Conservation (phyloP, 352 stramenopile genomes). For the Phytophthora macrochlamydospora region DNA sequence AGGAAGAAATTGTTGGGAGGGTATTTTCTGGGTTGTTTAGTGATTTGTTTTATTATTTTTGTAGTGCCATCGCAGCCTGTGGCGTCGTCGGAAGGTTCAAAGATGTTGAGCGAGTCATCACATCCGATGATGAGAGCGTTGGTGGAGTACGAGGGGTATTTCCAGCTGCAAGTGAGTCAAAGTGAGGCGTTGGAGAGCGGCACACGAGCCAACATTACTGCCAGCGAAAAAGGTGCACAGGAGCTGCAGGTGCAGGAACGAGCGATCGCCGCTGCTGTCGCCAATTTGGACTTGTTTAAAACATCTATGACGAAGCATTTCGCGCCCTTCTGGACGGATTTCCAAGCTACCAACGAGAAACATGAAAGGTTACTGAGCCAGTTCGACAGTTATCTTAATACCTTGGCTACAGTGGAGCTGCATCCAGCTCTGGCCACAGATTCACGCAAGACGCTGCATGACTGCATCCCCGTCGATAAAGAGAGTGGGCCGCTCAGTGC, state of each 20-base stretch:
- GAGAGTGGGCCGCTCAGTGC: constrained; percentile 82
- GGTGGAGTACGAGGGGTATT: constrained; percentile 83
- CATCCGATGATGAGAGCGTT: constrained; percentile 80
- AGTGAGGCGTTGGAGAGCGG: constrained; percentile 64
- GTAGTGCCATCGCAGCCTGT: constrained; percentile 64
- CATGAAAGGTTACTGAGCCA: constrained; percentile 67
- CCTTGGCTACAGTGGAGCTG: constrained; percentile 59
- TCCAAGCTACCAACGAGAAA: constrained; percentile 53
- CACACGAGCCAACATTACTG: constrained; percentile 56
- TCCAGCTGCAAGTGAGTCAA: constrained; percentile 76
- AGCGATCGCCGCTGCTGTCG: constrained; percentile 74
- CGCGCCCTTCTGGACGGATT: constrained; percentile 81
- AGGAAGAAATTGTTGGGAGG: background rate
- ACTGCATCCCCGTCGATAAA: constrained; percentile 83
- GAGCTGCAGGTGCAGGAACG: constrained; percentile 72
- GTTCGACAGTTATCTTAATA: constrained; percentile 73
- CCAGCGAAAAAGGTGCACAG: constrained; percentile 54
- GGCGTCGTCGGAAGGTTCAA: constrained; percentile 67
- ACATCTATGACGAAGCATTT: constrained; percentile 86
- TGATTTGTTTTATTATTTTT: constrained; percentile 4
- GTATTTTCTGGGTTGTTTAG: constrained; percentile 7
- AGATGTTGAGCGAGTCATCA: constrained; percentile 77
- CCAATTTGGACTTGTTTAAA: constrained; percentile 85
- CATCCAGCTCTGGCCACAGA: constrained; percentile 67
- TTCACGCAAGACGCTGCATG: constrained; percentile 70